Evolutionary conservation across 345 rosid genomes (phyloP), one percentile per base, ranked within the genome.

Genomic region (Populus simonii): DNA sequence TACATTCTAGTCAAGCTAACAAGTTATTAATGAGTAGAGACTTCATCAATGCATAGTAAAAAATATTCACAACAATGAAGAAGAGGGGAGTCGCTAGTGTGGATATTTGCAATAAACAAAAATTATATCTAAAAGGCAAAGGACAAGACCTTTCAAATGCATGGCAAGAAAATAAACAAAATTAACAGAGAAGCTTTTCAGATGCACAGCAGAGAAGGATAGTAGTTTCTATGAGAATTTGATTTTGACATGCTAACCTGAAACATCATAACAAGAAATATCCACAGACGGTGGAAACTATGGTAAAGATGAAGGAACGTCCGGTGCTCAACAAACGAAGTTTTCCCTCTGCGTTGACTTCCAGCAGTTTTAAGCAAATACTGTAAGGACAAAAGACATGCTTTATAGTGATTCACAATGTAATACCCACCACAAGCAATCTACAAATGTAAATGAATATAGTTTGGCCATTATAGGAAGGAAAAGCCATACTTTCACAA

Each of bases 231-330:
- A 23, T 18, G 31, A 68, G 16, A 17, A 33, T 41, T 70, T 62
- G 12, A 23, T n/a, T 22, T n/a, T 16, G 57, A 59, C 36, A 57
- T 57, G 36, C 89, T 80, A 75, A 95, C 99, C 99, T 96, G 99
- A 83, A 96, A 93, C 99, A 96, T 96, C 98, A 96, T 89, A 76
- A 83, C 82, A 49, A 96, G 94, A 88, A 96, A 96, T 80, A 96
- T 92, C 99, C 99, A 96, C 41, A 96, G 90, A 36, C 99, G 97
- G 77, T 93, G 98, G 83, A 96, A 96, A 85, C 98, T 96, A 77
- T 92, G 99, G 81, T 91, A 96, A 73, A 96, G 93, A 89, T 96
- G 99, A 83, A 96, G 83, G 87, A 91, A 93, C 51, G 99, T 89
- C 71, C 98, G 91, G 77, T 96, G 94, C 90, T 96, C 99, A 68